Conservation (phyloP, 1,284 basidiomycete genomes). For the Cutaneotrichosporon cavernicola region DNA sequence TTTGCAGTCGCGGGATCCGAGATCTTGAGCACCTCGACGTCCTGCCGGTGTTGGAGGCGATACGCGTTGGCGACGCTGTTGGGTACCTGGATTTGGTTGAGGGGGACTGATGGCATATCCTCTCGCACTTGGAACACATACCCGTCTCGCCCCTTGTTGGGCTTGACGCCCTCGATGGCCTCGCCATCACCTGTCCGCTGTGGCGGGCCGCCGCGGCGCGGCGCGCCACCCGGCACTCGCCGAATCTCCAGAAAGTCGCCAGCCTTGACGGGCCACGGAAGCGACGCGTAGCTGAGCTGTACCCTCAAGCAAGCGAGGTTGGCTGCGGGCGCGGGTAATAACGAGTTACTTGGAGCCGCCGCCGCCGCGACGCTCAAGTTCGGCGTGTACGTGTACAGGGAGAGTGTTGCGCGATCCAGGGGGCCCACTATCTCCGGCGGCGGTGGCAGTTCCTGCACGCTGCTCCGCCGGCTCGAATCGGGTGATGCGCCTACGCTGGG, state of each 20-base stretch:
- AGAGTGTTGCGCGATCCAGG: conserved; percentile 17
- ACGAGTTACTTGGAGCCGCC: background rate
- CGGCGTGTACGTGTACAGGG: conserved; percentile 41
- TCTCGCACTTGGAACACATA: conserved; percentile 47
- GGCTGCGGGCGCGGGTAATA: conserved; percentile 13
- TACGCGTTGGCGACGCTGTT: conserved; percentile 47
- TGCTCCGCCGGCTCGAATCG: background rate
- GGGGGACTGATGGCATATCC: conserved; percentile 36
- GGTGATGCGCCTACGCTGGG: background rate
- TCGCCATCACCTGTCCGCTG: conserved; percentile 28
- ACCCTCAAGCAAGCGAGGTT: conserved; percentile 33
- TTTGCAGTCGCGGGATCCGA: conserved; percentile 58
- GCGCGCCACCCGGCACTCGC: conserved; percentile 19
- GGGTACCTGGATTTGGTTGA: conserved; percentile 48
- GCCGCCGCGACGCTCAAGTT: background rate
- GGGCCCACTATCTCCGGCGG: background rate
- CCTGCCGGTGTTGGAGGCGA: conserved; percentile 48
- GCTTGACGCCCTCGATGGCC: conserved; percentile 39
- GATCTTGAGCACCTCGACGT: conserved; percentile 50
- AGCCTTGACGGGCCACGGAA: conserved; percentile 39
- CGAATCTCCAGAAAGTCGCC: conserved; percentile 50
- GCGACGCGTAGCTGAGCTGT: conserved; percentile 35
- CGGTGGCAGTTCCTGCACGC: background rate
- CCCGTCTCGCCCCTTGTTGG: conserved; percentile 38
- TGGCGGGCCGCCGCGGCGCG: conserved; percentile 1